Base-by-base conservation (phyloP, 306 rosid genomes). In the Spatholobus suberectus region DNA sequence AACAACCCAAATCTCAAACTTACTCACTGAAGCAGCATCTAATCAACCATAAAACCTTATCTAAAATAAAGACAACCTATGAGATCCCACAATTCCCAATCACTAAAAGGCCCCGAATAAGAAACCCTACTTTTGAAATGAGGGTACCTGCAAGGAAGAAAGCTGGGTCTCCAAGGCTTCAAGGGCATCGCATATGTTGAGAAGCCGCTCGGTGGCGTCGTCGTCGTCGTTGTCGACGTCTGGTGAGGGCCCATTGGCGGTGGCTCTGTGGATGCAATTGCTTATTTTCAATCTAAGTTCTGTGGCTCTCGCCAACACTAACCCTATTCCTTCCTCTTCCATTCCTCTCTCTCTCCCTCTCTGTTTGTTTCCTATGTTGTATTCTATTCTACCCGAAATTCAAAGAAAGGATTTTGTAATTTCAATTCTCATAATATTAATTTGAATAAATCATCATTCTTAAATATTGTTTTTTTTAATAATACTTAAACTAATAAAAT, bases 131-230 rank as follows among this genome's bases (percentile, higher is more conserved):
- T 10, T 85, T 68, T 18, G 71, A 76, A 8, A n/a, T 3, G 37
- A 20, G 29, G 71, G 52, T 41, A 93, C 99, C 98, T 92, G 99
- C 84, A 96, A 76, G 32, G 90, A 88, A 76, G 97, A 87, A 81
- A 96, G 93, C 85, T 96, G 98, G 75, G 82, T 88, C 88, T 96
- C 98, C 85, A 96, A 92, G 69, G 98, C 89, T 70, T 92, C 95
- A 29, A 96, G 89, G 29, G 99, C 97, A 77, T 94, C 93, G 72
- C 92, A 92, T 41, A 96, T 90, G 82, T 85, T 96, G 79, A 90
- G 85, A 23, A 96, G 94, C 40, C 87, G 88, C 15, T 86, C 91
- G 3, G 90, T 88, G 3, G 87, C 86, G 1, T 84, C 91, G 2
- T 89, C 86, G 2, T 87, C 90, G 1, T 86, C 89, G 2, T 88